Conservation (phyloP, 164 flowering plant genomes). For the Vitis labrusca region DNA sequence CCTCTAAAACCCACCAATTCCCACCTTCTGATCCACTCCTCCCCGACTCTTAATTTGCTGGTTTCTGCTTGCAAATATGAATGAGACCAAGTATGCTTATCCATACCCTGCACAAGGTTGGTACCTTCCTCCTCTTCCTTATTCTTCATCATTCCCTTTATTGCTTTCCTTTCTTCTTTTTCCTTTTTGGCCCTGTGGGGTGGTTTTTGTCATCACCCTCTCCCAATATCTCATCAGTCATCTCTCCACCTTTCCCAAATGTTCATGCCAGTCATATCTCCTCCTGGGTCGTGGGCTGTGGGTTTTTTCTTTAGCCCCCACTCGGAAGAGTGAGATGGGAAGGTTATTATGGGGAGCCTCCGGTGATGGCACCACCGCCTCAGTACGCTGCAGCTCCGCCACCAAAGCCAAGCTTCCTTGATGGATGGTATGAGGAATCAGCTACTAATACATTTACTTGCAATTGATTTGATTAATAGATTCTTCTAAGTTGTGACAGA, state of each 20-base stretch:
- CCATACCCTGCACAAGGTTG: conserved; percentile 43
- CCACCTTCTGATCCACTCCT: neutral
- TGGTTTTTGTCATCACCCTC: too few relatives aligned
- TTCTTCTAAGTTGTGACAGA: too few relatives aligned
- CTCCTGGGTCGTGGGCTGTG: too few relatives aligned
- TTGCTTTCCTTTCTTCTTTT: neutral
- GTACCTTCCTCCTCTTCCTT: neutral
- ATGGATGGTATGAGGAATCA: conserved; percentile 13
- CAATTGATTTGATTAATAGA: too few relatives aligned
- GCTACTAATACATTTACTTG: neutral
- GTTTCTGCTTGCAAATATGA: conserved; percentile 18
- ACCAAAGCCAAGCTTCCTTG: conserved; percentile 15
- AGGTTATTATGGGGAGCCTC: conserved; percentile 21
- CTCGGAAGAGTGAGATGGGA: neutral
- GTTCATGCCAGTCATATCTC: too few relatives aligned
- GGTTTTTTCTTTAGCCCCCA: too few relatives aligned
- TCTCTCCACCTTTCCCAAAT: too few relatives aligned
- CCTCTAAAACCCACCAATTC: neutral
- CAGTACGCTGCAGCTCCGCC: conserved; percentile 19
- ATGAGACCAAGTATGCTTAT: conserved; percentile 39
- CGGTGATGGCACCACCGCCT: conserved; percentile 29
- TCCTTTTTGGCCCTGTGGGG: neutral
- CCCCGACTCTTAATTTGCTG: neutral
- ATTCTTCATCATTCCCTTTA: neutral
- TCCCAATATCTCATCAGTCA: too few relatives aligned